Conservation (phyloP, 2,329 filamentous ascomycete genomes). For the Emergomyces pasteurianus region DNA sequence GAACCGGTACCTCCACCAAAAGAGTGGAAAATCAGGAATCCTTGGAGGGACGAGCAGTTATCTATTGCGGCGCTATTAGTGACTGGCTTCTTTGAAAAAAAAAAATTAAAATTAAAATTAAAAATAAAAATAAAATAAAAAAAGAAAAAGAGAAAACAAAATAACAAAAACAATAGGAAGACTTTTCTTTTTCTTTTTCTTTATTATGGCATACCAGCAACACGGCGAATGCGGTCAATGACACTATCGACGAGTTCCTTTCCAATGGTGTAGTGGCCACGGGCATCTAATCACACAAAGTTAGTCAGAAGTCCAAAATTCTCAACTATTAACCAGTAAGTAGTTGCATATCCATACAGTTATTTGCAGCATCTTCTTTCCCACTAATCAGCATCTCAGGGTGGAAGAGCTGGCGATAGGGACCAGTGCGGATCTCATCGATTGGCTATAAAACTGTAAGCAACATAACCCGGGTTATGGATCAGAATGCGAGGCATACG, state of each 20-base stretch:
- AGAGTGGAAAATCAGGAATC: slow-evolving; percentile 57
- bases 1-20: slow-evolving; percentile 58
- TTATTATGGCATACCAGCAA: slow-evolving; percentile 47
- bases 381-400: slow-evolving; percentile 55
- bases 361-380: slow-evolving; percentile 59
- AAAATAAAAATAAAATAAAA: slow-evolving; percentile 4
- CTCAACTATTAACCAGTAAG: no score
- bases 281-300: slow-evolving; percentile 39
- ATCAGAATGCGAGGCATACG: slow-evolving; percentile 25
- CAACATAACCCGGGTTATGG: background rate
- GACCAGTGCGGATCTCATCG: slow-evolving; percentile 54
- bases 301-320: background rate
- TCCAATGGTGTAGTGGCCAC: slow-evolving; percentile 57
- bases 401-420: slow-evolving; percentile 53
- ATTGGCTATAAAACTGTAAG: slow-evolving; percentile 36
- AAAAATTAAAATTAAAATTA: no score
- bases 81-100: slow-evolving; percentile 6
- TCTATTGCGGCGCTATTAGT: slow-evolving; percentile 30
- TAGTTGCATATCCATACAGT: slow-evolving; percentile 35
- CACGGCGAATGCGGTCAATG: slow-evolving; percentile 52
- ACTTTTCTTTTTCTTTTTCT: no score
- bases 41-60: slow-evolving; percentile 54
- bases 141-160: background rate
- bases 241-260: slow-evolving; percentile 55
- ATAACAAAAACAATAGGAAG: background rate